These are phyloP conservation scores for Ilyonectria destructans DNA, from an alignment of 2,329 filamentous ascomycete species.

Conservation along the genomic window DNA sequence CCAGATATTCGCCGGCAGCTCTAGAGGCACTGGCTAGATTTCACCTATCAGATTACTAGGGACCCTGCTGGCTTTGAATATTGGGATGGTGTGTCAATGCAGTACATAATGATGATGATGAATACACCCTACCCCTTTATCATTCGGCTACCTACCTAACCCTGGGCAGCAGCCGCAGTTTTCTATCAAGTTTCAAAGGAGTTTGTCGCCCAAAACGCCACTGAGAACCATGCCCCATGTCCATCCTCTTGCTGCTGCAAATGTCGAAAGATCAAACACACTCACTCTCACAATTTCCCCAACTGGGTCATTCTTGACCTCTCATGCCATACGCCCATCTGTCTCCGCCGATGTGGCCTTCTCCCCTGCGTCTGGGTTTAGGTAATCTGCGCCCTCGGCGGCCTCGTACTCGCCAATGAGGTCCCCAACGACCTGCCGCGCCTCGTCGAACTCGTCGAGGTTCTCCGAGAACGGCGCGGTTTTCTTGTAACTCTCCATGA, in stretches of 20 bases:
- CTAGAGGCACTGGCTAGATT: no score
- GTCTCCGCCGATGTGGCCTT: conserved; percentile 68
- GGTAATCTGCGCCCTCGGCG: conserved; percentile 90
- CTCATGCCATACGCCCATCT: conserved; percentile 65
- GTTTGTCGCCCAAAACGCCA: conserved; percentile 30
- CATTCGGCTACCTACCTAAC: conserved; percentile 8
- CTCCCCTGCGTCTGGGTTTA: conserved; percentile 79
- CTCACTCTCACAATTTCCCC: background rate
- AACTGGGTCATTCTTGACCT: background rate
- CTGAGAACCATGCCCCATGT: conserved; percentile 37
- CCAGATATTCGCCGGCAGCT: no score
- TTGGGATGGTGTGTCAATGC: background rate
- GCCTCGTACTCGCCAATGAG: conserved; percentile 96
- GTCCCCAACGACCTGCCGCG: conserved; percentile 91
- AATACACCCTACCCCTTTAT: conserved; percentile 9
- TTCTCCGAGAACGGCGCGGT: conserved; percentile 94
- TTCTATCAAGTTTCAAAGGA: conserved; percentile 24
- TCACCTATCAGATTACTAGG: no score
- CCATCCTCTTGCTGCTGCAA: conserved; percentile 23
- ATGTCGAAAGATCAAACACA: conserved; percentile 27
- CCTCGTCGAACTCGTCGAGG: conserved; percentile 94
- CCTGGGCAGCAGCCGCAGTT: conserved; percentile 14
- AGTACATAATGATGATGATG: conserved; percentile 11
- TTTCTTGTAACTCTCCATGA: conserved; percentile 96
- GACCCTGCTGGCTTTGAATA: background rate